These are phyloP conservation scores for Penicillium pulvis DNA, from an alignment of 495 filamentous ascomycete genomes.

Conservation along the genomic window DNA sequence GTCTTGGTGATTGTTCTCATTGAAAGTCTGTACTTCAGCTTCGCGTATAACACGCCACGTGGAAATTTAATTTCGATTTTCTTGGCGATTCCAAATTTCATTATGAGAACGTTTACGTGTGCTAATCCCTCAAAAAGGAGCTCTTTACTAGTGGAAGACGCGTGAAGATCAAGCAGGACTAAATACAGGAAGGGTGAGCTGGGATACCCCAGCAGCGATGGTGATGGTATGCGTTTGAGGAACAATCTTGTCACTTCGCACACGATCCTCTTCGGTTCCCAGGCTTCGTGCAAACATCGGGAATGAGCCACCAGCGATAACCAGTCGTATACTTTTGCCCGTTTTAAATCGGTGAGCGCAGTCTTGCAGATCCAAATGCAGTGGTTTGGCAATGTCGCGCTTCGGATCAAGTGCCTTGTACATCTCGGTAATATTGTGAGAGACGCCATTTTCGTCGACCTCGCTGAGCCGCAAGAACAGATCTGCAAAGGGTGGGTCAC, in stretches of 20 bases:
- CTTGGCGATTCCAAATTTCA: too few relatives aligned
- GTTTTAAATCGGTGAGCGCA: conserved; percentile 21
- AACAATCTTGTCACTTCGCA: conserved; percentile 13
- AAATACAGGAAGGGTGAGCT: conserved; percentile 15
- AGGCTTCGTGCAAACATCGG: conserved; percentile 26
- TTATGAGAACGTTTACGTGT: too few relatives aligned
- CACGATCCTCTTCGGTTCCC: conserved; percentile 21
- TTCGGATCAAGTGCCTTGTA: conserved; percentile 20
- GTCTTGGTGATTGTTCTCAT: too few relatives aligned
- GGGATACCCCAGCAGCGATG: conserved; percentile 20
- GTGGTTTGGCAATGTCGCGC: conserved; percentile 15
- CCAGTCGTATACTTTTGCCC: conserved; percentile 18
- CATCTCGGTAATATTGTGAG: conserved; percentile 28
- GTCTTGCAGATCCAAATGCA: conserved; percentile 17
- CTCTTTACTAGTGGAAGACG: not conserved
- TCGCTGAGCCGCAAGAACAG: conserved; percentile 34
- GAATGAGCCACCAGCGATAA: conserved; percentile 22
- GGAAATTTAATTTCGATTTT: too few relatives aligned
- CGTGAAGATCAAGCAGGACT: not conserved
- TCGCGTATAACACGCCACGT: too few relatives aligned
- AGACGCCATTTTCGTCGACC: conserved; percentile 27
- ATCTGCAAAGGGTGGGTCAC: conserved; percentile 31
- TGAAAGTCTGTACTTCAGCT: too few relatives aligned
- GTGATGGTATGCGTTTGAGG: conserved; percentile 20
- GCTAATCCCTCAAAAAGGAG: not conserved